Conservation (phyloP, 1,139 yeast genomes). For the Pneumocystis carinii region DNA sequence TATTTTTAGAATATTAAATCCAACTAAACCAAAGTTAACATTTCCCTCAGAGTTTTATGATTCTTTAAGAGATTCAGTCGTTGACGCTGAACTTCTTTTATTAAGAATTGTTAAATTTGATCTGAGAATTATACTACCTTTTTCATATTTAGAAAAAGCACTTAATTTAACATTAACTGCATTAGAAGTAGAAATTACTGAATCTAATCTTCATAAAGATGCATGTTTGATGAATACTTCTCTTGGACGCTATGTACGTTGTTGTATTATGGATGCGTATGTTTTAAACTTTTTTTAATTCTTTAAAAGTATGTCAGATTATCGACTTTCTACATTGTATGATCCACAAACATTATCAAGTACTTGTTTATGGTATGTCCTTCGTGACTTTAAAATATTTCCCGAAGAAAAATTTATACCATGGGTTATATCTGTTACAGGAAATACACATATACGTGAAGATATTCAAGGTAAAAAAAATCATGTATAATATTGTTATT, state of each 20-base stretch:
- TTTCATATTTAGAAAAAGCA: constrained; percentile 5
- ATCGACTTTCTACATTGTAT: neutral
- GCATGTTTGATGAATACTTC: neutral
- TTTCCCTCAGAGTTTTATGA: constrained; percentile 15
- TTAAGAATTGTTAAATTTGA: constrained; percentile 12
- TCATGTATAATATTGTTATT: neutral
- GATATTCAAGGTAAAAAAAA: neutral
- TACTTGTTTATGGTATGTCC: neutral
- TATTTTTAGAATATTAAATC: constrained; percentile 9
- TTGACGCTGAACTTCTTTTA: constrained; percentile 13
- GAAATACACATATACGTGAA: neutral
- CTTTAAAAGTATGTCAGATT: neutral
- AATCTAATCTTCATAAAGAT: neutral
- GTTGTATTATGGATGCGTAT: neutral
- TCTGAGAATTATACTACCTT: constrained; percentile 7
- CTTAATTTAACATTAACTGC: neutral
- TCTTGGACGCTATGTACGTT: neutral
- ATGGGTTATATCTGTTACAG: neutral
- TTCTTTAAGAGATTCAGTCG: constrained; percentile 14
- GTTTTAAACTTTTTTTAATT: neutral
- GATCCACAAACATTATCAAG: neutral
- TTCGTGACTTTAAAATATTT: neutral
- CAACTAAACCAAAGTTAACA: constrained; percentile 7
- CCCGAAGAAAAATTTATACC: neutral
- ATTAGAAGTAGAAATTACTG: neutral